phyloP scores from a whole-genome alignment of 2,329 filamentous ascomycete species.

The Alternaria brassicicola region DNA sequence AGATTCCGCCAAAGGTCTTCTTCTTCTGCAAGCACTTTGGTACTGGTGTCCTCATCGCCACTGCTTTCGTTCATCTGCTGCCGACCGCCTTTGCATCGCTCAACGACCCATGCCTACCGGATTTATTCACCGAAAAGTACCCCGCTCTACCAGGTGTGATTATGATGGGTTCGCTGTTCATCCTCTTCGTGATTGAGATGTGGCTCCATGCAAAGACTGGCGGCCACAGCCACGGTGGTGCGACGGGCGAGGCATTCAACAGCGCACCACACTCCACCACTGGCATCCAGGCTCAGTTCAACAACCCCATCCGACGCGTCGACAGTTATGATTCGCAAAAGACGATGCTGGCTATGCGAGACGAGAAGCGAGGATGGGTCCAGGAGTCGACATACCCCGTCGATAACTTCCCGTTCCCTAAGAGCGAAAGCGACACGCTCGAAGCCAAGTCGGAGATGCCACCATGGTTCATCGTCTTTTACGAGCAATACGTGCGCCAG shows the following conservation, averaged over 20 bases:
- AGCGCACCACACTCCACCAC: slow-evolving; percentile 20
- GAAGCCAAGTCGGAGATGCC: slow-evolving; percentile 58
- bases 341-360: slow-evolving; percentile 41
- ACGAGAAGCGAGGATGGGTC: slow-evolving; percentile 45
- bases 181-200: slow-evolving; percentile 68
- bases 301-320: slow-evolving; percentile 36
- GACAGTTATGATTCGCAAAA: slow-evolving; percentile 46
- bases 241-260: slow-evolving; percentile 53
- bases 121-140: slow-evolving; percentile 65
- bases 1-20: slow-evolving; percentile 63
- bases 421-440: slow-evolving; percentile 34
- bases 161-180: slow-evolving; percentile 68
- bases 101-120: slow-evolving; percentile 60
- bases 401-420: slow-evolving; percentile 40
- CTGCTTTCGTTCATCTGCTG: slow-evolving; percentile 78
- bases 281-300: slow-evolving; percentile 41
- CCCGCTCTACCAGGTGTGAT: slow-evolving; percentile 68
- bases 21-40: slow-evolving; percentile 68
- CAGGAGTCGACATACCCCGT: slow-evolving; percentile 35
- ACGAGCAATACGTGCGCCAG: slow-evolving; percentile 67
- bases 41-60: slow-evolving; percentile 84
- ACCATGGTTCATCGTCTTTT: slow-evolving; percentile 67
- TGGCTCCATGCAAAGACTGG: slow-evolving; percentile 65
- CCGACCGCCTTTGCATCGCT: slow-evolving; percentile 63
- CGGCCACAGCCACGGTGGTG: slow-evolving; percentile 64